These are phyloP conservation scores for Cyclotella cryptica DNA, from an alignment of 108 stramenopile genomes.

Conservation along the genomic window DNA sequence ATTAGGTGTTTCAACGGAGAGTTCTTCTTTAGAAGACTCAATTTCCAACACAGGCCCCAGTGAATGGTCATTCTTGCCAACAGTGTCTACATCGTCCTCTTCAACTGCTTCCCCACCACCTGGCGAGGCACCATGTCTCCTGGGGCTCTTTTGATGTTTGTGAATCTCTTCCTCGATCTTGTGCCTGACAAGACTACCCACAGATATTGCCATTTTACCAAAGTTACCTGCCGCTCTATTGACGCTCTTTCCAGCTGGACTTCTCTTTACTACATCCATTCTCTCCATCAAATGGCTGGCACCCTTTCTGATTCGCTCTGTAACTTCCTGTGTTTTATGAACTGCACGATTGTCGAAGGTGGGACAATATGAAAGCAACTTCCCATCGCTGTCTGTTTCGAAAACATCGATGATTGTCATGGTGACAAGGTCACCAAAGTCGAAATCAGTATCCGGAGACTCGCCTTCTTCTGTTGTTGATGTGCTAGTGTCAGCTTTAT, in stretches of 20 bases:
- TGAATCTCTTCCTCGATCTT: slow-evolving; percentile 53
- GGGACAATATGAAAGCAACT: slow-evolving; percentile 84
- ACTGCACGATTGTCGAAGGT: slow-evolving; percentile 90
- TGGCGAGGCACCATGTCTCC: not conserved
- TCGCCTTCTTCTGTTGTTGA: slow-evolving; percentile 10
- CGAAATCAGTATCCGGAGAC: slow-evolving; percentile 54
- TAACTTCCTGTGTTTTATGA: slow-evolving; percentile 76
- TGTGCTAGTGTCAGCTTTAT: not conserved
- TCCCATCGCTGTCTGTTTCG: slow-evolving; percentile 87
- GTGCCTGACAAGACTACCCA: slow-evolving; percentile 38
- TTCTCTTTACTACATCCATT: slow-evolving; percentile 63
- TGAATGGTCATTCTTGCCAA: not conserved
- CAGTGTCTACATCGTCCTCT: not conserved
- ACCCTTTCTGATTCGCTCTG: slow-evolving; percentile 74
- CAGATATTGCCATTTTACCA: slow-evolving; percentile 41
- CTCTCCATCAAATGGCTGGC: slow-evolving; percentile 59
- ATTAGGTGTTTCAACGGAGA: not conserved
- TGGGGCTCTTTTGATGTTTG: slow-evolving; percentile 25
- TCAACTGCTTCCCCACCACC: not conserved
- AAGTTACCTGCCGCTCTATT: slow-evolving; percentile 55
- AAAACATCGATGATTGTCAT: slow-evolving; percentile 93
- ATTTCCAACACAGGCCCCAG: not conserved
- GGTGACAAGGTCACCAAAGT: slow-evolving; percentile 84
- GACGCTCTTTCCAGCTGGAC: slow-evolving; percentile 70
- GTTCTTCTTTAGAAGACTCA: not conserved